These are phyloP conservation scores for Cytospora schulzeri DNA, from an alignment of 2,329 filamentous ascomycete genomes.

Conservation along the genomic window DNA sequence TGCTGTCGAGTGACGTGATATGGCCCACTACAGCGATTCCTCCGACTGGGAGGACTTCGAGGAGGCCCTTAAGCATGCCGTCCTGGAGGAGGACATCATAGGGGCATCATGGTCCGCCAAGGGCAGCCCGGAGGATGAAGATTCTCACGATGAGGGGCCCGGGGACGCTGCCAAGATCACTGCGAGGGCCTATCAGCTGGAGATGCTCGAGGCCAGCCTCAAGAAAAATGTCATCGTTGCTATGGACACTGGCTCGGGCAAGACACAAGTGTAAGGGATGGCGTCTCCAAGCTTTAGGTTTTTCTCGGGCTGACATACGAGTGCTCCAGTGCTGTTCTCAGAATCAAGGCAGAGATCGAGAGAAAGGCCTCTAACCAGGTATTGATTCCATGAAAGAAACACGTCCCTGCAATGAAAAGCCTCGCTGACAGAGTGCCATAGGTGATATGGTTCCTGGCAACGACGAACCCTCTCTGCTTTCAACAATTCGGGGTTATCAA, in stretches of 20 bases:
- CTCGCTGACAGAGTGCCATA: slow-evolving; percentile 34
- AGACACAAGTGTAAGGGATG: slow-evolving; percentile 69
- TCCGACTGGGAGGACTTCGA: slow-evolving; percentile 33
- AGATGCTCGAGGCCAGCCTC: slow-evolving; percentile 74
- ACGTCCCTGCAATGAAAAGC: background rate
- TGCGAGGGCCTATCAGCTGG: slow-evolving; percentile 68
- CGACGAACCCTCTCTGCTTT: slow-evolving; percentile 66
- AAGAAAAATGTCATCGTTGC: slow-evolving; percentile 71
- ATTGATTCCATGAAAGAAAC: slow-evolving; percentile 10
- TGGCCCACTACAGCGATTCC: slow-evolving; percentile 25
- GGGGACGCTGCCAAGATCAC: slow-evolving; percentile 37
- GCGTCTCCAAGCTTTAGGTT: background rate
- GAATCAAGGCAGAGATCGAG: slow-evolving; percentile 67
- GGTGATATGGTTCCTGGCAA: slow-evolving; percentile 74
- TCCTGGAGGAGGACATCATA: slow-evolving; percentile 61
- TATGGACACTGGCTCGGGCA: slow-evolving; percentile 80
- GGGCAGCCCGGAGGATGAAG: background rate
- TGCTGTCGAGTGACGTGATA: slow-evolving; percentile 11
- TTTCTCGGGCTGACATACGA: slow-evolving; percentile 6
- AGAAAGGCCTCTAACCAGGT: slow-evolving; percentile 57
- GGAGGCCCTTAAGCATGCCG: slow-evolving; percentile 79
- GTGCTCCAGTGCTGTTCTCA: slow-evolving; percentile 60
- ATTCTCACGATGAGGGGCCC: background rate
- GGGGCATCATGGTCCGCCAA: slow-evolving; percentile 15
- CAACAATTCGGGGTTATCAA: slow-evolving; percentile 67